These are phyloP conservation scores for Colletotrichum tropicicola DNA, from an alignment of 2,329 filamentous ascomycete genomes.

Conservation along the genomic window DNA sequence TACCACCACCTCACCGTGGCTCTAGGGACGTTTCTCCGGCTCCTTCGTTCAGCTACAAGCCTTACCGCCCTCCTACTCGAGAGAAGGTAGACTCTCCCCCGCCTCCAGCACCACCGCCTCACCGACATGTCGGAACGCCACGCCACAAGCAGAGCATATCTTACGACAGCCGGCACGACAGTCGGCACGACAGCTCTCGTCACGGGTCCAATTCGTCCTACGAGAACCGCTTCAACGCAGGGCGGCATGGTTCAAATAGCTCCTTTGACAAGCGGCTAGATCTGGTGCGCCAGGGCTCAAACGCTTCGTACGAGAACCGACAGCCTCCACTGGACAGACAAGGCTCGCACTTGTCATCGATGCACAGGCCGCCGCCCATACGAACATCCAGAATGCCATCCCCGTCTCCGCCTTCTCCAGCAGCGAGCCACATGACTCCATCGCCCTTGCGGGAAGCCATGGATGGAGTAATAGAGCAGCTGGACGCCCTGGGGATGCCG, in stretches of 20 bases:
- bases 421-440: conserved; percentile 76
- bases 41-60: conserved; percentile 43
- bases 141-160: conserved; percentile 43
- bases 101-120: conserved; percentile 84
- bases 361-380: conserved; percentile 47
- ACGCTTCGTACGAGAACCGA: conserved; percentile 40
- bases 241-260: conserved; percentile 48
- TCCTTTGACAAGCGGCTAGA: conserved; percentile 49
- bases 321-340: conserved; percentile 43
- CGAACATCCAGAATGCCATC: conserved; percentile 68
- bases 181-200: conserved; percentile 38
- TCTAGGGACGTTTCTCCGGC: conserved; percentile 49
- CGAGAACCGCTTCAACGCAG: conserved; percentile 41
- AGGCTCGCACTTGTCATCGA: conserved; percentile 48
- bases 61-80: conserved; percentile 35
- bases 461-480: conserved; percentile 96
- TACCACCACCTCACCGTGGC: conserved; percentile 41
- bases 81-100: conserved; percentile 69
- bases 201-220: conserved; percentile 50
- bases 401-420: conserved; percentile 74
- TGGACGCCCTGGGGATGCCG: conserved; percentile 83
- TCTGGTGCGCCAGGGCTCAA: conserved; percentile 39
- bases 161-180: conserved; percentile 39
- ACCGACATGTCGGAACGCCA: conserved; percentile 68
- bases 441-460: conserved; percentile 94